Conservation (phyloP, 2,329 filamentous ascomycete genomes). For the Lasiodiplodia theobromae region DNA sequence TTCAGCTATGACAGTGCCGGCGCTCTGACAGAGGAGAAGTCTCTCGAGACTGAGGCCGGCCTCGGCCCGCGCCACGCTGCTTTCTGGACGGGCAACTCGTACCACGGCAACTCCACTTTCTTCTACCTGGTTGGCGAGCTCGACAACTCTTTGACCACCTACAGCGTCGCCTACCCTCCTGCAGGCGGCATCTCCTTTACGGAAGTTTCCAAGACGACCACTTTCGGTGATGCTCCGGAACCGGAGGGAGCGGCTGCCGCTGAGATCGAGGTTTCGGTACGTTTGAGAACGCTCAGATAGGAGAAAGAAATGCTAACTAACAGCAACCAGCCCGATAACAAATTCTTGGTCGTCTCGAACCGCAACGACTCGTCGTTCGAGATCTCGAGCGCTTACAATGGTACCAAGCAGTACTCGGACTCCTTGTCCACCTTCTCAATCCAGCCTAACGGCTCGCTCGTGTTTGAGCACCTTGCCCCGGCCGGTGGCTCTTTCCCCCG, state of each 20-base stretch:
- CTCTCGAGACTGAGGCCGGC: conserved; percentile 57
- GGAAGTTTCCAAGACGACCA: conserved; percentile 56
- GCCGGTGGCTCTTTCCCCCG: conserved; percentile 71
- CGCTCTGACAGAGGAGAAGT: conserved; percentile 53
- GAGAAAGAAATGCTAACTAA: conserved; percentile 7
- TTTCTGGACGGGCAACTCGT: conserved; percentile 55
- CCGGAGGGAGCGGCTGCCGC: conserved; percentile 53
- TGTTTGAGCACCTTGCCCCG: conserved; percentile 64
- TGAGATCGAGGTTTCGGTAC: conserved; percentile 66
- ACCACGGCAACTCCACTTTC: conserved; percentile 45
- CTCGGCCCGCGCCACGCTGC: conserved; percentile 70
- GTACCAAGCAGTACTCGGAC: conserved; percentile 53
- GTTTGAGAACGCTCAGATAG: conserved; percentile 37
- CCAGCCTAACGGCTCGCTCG: conserved; percentile 63
- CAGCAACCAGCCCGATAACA: conserved; percentile 50
- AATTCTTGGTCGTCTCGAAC: conserved; percentile 72
- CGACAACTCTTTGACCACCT: conserved; percentile 63
- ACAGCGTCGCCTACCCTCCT: conserved; percentile 60
- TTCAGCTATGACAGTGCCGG: conserved; percentile 60
- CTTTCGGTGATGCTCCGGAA: conserved; percentile 39
- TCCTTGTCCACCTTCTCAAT: conserved; percentile 70
- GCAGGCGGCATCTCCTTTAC: conserved; percentile 54
- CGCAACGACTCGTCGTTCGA: conserved; percentile 66
- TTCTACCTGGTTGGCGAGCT: conserved; percentile 70
- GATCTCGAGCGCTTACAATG: conserved; percentile 55